Evolutionary conservation across 2,329 filamentous ascomycete species (phyloP), one percentile per base, ranked within the genome.

Genomic region (Pseudocercospora pini-densiflorae): DNA sequence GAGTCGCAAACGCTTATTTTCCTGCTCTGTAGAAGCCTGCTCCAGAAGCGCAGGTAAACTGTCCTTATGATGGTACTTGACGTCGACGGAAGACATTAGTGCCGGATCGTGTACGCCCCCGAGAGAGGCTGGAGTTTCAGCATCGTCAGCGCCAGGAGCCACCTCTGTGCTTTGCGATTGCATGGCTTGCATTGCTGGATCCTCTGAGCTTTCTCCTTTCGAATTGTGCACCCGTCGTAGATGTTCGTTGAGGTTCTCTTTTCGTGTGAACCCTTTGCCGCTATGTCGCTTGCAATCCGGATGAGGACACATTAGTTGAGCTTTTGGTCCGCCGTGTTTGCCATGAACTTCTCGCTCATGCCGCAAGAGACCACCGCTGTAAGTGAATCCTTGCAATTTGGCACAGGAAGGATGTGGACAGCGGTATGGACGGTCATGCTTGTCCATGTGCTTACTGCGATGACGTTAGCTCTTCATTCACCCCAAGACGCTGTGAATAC

Each of bases 191-290:
- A 24, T 36, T 58, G 55, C 10, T 40, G 65, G 51, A 24, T 67
- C 65, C 55, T 71, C 69, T 14, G 68, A 68, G n/a, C 51, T 63
- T 19, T 68, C 65, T 8, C 68, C 68, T 59, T 71, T 73, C 59
- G 63, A 65, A 6, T 73, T 67, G 65, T 98, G 94, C n/a, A 96
- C 92, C 27, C 94, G 89, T 21, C 94, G 91, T 19, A 97, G 83
- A 79, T 98, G 94, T 80, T 98, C 94, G 76, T 94, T 93, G 3
- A 97, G 84, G 74, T 98, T 98, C 80, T 98, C 94, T 75, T 94
- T 92, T 59, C 94, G 89, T 8, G 94, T 96, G 78, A 98, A 98
- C 23, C 93, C 93, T 74, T 93, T 92, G 68, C 93, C 94, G 0
- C 88, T 89, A 75, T 93, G 92, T 43, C 94, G 90, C 78, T 97